Conservation (phyloP, 129 eudicot species). For the Centella asiatica region DNA sequence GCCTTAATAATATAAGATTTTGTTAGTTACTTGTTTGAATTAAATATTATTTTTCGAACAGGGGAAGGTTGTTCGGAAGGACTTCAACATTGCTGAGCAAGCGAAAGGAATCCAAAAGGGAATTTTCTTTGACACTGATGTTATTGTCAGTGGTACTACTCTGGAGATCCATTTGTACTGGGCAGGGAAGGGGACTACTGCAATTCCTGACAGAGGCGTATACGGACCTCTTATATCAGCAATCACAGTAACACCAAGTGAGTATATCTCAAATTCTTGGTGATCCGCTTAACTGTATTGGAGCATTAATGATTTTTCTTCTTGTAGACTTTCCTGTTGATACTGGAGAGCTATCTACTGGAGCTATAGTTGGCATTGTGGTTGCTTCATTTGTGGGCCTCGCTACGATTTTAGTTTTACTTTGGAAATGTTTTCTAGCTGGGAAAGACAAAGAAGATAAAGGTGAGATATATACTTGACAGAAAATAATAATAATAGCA, state of each 20-base stretch:
- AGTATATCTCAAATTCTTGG: background rate
- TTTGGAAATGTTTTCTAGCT: conserved; percentile 18
- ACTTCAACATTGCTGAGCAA: conserved; percentile 33
- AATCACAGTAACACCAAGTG: conserved; percentile 24
- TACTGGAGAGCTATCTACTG: conserved; percentile 14
- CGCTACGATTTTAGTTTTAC: conserved; percentile 12
- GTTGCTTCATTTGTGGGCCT: conserved; percentile 13
- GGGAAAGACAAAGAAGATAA: conserved; percentile 20
- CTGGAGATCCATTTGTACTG: conserved; percentile 23
- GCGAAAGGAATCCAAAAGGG: conserved; percentile 29
- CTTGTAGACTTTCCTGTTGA: conserved; percentile 15
- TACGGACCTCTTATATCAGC: conserved; percentile 41
- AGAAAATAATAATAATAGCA: background rate
- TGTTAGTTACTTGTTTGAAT: background rate
- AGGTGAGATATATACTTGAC: conserved; percentile 13
- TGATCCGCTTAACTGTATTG: background rate
- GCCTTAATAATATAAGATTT: background rate
- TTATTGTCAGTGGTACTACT: conserved; percentile 9
- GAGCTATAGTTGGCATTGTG: conserved; percentile 25
- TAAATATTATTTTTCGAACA: conserved; percentile 11
- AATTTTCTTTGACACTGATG: background rate
- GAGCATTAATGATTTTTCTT: background rate
- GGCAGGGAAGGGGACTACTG: conserved; percentile 27
- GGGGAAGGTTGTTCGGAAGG: conserved; percentile 36
- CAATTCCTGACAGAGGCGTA: conserved; percentile 20